Percentiles rank a stretch among this genome's conserved stretches.
These are phyloP conservation scores for Nannochloris sp. DNA, from an alignment of 139 green algal genomes.

Conservation along the genomic window DNA sequence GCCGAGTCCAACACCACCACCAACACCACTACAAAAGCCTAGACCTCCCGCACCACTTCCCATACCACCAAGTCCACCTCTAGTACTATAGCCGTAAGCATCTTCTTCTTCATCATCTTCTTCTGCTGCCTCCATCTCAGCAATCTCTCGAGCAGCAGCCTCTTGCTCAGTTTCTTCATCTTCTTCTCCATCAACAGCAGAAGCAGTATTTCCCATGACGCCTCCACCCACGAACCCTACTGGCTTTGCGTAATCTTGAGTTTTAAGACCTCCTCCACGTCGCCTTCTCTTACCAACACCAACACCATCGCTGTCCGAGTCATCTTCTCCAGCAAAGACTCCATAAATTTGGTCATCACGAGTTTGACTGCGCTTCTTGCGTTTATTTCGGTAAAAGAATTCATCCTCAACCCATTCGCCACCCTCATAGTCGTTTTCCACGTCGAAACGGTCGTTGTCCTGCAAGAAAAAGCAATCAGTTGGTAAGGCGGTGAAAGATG, in stretches of 20 bases:
- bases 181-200: conserved; percentile 1
- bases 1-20: not conserved
- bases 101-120: not conserved
- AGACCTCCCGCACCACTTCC: conserved; percentile 13
- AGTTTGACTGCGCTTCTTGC: conserved; percentile 58
- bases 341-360: conserved; percentile 85
- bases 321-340: conserved; percentile 54
- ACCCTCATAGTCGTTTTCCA: conserved; percentile 81
- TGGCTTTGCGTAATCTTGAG: conserved; percentile 55
- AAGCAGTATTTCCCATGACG: conserved; percentile 17
- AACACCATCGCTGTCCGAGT: conserved; percentile 33
- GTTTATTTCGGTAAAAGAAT: conserved; percentile 66
- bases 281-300: conserved; percentile 14
- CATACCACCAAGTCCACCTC: no score
- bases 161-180: not conserved
- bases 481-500: no score
- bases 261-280: conserved; percentile 10
- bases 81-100: not conserved
- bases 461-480: no score
- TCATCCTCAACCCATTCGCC: conserved; percentile 76
- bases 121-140: not conserved
- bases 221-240: conserved; percentile 65
- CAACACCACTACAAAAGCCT: not conserved
- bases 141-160: not conserved
- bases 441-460: no score